Evolutionary conservation across 1,284 basidiomycete species (phyloP).

Genomic region (Xerocomus amazonicus): DNA sequence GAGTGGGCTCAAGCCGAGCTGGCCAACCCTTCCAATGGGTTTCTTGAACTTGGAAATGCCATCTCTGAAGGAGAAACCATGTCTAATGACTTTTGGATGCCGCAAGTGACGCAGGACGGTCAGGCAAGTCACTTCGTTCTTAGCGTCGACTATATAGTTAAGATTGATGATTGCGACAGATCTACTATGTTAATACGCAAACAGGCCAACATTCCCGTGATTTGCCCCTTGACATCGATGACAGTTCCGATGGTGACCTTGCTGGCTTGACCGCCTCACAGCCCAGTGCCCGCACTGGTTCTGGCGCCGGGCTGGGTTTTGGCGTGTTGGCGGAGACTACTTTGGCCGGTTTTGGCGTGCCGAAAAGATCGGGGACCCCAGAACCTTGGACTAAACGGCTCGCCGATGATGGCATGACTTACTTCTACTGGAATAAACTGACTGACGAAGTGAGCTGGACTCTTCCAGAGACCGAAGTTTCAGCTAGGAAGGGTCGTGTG

Average conservation of each 20-base stretch:
- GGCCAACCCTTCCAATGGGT: slow-evolving; percentile 17
- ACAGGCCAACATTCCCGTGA: slow-evolving; percentile 87
- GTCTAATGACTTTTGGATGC: slow-evolving; percentile 77
- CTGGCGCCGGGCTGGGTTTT: slow-evolving; percentile 50
- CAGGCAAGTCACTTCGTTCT: slow-evolving; percentile 48
- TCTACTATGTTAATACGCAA: slow-evolving; percentile 90
- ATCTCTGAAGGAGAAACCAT: slow-evolving; percentile 34
- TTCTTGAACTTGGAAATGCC: slow-evolving; percentile 22
- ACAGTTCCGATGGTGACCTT: slow-evolving; percentile 56
- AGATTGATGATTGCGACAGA: slow-evolving; percentile 44
- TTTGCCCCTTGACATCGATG: slow-evolving; percentile 71
- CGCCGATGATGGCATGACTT: slow-evolving; percentile 81
- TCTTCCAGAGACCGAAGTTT: slow-evolving; percentile 43
- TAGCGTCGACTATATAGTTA: neutral
- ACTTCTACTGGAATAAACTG: slow-evolving; percentile 74
- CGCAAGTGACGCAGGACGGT: slow-evolving; percentile 66
- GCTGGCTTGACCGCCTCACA: slow-evolving; percentile 54
- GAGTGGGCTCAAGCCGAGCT: slow-evolving; percentile 25
- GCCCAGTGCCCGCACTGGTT: slow-evolving; percentile 51
- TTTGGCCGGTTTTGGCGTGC: slow-evolving; percentile 56
- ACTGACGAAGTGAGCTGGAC: slow-evolving; percentile 71
- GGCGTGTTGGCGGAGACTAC: slow-evolving; percentile 26
- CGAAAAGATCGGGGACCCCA: slow-evolving; percentile 56
- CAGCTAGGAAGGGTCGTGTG: slow-evolving; percentile 23
- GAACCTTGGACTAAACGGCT: slow-evolving; percentile 78